Percentiles rank a stretch among this genome's conserved stretches.
Conservation (phyloP, 345 rosid species). For the Aquilaria sinensis region DNA sequence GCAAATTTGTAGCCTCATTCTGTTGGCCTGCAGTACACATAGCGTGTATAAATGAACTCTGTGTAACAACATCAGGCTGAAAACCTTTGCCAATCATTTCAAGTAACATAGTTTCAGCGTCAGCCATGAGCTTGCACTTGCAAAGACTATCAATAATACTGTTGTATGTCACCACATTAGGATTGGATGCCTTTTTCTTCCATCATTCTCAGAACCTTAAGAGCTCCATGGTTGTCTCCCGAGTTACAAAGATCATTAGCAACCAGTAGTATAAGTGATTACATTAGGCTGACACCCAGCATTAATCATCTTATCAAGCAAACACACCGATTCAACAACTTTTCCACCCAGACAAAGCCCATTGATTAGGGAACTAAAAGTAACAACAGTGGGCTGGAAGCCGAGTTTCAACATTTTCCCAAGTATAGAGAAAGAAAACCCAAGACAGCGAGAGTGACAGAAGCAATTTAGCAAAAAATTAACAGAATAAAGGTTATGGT, state of each 20-base stretch:
- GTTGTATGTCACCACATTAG: background rate
- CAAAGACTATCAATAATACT: conserved; percentile 11
- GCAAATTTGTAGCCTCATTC: conserved; percentile 6
- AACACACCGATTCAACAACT: conserved; percentile 11
- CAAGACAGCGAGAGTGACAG: background rate
- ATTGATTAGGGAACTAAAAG: conserved; percentile 17
- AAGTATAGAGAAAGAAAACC: conserved; percentile 15
- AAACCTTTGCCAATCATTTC: conserved; percentile 19
- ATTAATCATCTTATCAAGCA: conserved; percentile 19
- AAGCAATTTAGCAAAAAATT: conserved; percentile 8
- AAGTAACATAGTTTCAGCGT: conserved; percentile 15
- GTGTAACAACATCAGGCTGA: conserved; percentile 19
- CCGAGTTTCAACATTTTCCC: conserved; percentile 19
- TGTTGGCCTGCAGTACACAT: conserved; percentile 13
- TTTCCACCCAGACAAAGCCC: conserved; percentile 16
- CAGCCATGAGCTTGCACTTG: conserved; percentile 14
- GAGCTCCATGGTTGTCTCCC: conserved; percentile 7
- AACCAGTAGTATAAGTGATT: conserved; percentile 3
- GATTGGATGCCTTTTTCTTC: background rate
- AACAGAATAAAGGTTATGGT: background rate
- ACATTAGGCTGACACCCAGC: conserved; percentile 8
- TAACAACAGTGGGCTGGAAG: conserved; percentile 6
- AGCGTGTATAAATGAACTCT: conserved; percentile 15
- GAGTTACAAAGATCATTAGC: conserved; percentile 13
- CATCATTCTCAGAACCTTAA: conserved; percentile 18